Percentiles rank a stretch among this genome's conserved stretches.
Conservation (phyloP, 208 protist genomes). For the Leishmania tropica region DNA sequence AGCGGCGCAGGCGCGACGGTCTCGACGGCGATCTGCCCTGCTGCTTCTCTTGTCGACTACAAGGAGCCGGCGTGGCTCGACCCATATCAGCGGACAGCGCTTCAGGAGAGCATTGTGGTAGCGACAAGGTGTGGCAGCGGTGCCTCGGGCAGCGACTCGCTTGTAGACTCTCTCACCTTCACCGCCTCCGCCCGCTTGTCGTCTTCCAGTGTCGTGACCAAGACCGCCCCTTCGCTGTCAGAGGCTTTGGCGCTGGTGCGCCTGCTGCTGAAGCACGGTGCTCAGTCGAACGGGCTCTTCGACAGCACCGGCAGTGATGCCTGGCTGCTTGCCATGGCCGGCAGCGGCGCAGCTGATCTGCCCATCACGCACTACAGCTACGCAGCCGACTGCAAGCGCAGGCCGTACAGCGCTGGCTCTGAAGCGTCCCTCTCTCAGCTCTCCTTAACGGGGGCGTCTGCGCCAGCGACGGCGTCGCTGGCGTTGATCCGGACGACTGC, state of each 20-base stretch:
- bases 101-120: conserved; percentile 60
- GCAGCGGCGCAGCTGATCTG: conserved; percentile 10
- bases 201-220: not conserved
- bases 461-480: not conserved
- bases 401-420: not conserved
- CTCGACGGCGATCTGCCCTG: not conserved
- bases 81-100: conserved; percentile 49
- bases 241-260: conserved; percentile 27
- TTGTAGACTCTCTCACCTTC: not conserved
- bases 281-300: conserved; percentile 57
- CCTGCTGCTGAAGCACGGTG: conserved; percentile 57
- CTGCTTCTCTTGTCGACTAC: conserved; percentile 42
- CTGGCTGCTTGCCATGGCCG: conserved; percentile 65
- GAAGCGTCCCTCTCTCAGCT: not conserved
- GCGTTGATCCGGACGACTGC: not conserved
- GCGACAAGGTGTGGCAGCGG: not conserved
- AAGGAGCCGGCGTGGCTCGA: conserved; percentile 64
- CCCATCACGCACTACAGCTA: conserved; percentile 2
- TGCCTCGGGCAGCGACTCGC: not conserved
- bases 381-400: not conserved
- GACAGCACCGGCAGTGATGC: conserved; percentile 69
- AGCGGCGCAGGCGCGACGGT: not conserved
- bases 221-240: not conserved
- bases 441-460: not conserved
- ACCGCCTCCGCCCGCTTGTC: not conserved